phyloP scores from a whole-genome alignment of 768 basidiomycete genomes.

The Cyclocybe aegerita region DNA sequence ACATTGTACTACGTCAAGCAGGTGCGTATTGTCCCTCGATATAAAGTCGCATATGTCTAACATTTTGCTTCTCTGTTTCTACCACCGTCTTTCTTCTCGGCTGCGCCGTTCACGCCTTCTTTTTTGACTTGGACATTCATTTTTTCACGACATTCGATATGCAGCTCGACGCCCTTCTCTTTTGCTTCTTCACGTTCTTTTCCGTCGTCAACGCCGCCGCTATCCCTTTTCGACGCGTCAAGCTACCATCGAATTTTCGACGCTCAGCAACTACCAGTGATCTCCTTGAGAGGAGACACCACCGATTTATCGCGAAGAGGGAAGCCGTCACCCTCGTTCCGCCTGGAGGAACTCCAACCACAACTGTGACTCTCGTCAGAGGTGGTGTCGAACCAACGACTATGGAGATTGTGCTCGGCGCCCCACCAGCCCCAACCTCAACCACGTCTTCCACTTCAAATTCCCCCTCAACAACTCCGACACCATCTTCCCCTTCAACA shows the following conservation, averaged over 20 bases:
- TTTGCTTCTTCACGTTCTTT: slow-evolving; percentile 15
- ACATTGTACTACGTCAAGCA: too few relatives aligned
- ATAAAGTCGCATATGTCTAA: too few relatives aligned
- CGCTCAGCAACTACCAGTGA: slow-evolving; percentile 2
- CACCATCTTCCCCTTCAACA: slow-evolving; percentile 2
- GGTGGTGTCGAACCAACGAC: background rate
- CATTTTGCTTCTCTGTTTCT: background rate
- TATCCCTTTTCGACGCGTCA: slow-evolving; percentile 20
- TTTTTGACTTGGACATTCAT: slow-evolving; percentile 3
- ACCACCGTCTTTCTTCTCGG: slow-evolving; percentile 1
- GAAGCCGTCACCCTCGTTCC: background rate
- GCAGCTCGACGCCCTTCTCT: slow-evolving; percentile 8
- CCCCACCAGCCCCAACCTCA: background rate
- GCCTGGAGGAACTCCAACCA: background rate
- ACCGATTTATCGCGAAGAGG: slow-evolving; percentile 11
- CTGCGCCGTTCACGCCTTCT: slow-evolving; percentile 16
- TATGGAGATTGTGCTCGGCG: background rate
- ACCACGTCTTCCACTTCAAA: slow-evolving; percentile 2
- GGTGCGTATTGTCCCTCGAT: too few relatives aligned
- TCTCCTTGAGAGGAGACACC: background rate
- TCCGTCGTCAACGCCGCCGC: slow-evolving; percentile 16
- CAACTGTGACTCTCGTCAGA: slow-evolving; percentile 1
- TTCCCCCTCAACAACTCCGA: background rate
- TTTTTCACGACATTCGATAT: slow-evolving; percentile 14
- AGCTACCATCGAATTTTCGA: slow-evolving; percentile 4